These are phyloP conservation scores for Eurotiales sp. DNA, from an alignment of 2,329 filamentous ascomycete genomes.

Conservation along the genomic window DNA sequence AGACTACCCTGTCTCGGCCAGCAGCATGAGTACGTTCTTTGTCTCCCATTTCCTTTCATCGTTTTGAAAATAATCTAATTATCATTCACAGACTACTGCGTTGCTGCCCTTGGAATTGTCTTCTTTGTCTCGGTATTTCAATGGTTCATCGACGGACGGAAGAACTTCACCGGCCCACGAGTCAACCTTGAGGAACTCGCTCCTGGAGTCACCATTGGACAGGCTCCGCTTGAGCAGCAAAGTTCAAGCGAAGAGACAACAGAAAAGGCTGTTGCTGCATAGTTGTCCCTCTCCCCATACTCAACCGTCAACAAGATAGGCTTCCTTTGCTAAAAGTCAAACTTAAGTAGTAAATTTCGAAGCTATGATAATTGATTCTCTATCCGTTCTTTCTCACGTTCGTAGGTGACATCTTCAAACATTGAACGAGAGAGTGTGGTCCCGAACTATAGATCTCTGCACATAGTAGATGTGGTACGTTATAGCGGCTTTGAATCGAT, in stretches of 20 bases:
- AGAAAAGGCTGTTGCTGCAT: slow-evolving; percentile 1
- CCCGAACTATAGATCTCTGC: too few species aligned
- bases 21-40: slow-evolving; percentile 61
- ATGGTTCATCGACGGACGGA: slow-evolving; percentile 59
- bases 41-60: background rate
- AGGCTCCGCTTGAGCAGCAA: slow-evolving; percentile 9
- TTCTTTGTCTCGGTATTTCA: slow-evolving; percentile 55
- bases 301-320: too few species aligned
- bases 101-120: slow-evolving; percentile 56
- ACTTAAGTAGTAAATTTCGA: too few species aligned
- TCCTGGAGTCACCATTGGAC: slow-evolving; percentile 9
- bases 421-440: too few species aligned
- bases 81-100: slow-evolving; percentile 34
- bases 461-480: too few species aligned
- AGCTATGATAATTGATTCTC: too few species aligned
- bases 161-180: slow-evolving; percentile 56
- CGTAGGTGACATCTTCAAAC: too few species aligned
- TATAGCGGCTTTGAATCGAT: too few species aligned
- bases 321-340: background rate
- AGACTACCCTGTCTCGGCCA: slow-evolving; percentile 58
- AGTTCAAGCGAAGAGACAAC: slow-evolving; percentile 3
- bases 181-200: slow-evolving; percentile 35
- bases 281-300: too few species aligned
- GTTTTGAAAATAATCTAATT: too few species aligned
- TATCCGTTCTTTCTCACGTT: too few species aligned